Percentiles rank a stretch among this genome's conserved stretches.
Evolutionary conservation across 192 early-diverging fungal genomes (phyloP).

Genomic region (Coemansia sp.): DNA sequence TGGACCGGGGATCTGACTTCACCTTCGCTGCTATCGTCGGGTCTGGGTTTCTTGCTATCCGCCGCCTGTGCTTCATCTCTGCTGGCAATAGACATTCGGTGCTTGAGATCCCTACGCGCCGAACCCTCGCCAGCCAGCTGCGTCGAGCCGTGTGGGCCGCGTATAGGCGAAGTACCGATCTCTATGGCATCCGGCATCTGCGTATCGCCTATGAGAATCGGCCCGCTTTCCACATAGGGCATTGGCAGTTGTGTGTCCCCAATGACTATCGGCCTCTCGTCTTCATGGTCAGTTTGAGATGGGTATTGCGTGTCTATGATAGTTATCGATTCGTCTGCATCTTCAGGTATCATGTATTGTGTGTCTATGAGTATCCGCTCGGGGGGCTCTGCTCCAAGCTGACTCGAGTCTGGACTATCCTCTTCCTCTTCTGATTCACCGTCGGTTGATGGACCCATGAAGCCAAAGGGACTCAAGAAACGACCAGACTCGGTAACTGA

Average conservation of each 20-base stretch:
- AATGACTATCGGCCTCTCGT: constrained; percentile 4
- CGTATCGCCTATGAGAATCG: constrained; percentile 2
- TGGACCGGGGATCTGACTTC: background rate
- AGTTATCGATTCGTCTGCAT: background rate
- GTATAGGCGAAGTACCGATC: background rate
- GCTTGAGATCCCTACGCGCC: background rate
- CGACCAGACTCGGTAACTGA: background rate
- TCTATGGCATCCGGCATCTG: background rate
- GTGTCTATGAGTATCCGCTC: background rate
- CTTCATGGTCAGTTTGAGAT: background rate
- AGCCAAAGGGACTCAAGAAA: background rate
- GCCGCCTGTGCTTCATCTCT: background rate
- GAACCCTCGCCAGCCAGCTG: background rate
- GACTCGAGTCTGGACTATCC: background rate
- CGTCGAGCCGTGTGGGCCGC: background rate
- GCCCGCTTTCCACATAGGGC: background rate
- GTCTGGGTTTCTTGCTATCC: background rate
- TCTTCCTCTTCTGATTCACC: background rate
- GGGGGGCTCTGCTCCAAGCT: background rate
- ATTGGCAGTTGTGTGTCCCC: constrained; percentile 2
- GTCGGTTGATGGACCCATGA: background rate
- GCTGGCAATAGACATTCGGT: background rate
- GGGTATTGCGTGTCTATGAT: background rate
- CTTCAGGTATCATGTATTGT: background rate
- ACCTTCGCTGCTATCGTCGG: background rate